phyloP scores from a whole-genome alignment of 2,329 filamentous ascomycete genomes.

The Paraconiothyrium sp. region DNA sequence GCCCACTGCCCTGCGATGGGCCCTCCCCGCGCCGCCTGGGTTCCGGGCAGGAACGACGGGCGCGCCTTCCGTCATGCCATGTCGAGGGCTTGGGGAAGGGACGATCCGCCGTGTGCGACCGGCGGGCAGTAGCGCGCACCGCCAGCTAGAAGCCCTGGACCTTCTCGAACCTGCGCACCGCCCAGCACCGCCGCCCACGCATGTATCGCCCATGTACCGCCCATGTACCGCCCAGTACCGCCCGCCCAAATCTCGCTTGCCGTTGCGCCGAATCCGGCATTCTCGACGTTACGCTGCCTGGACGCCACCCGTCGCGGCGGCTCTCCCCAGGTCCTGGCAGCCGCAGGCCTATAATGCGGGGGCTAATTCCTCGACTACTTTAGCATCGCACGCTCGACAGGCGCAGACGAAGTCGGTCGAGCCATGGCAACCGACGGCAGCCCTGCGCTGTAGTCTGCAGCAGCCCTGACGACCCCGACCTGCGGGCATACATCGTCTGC shows the following conservation, averaged over 20 bases:
- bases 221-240: not conserved
- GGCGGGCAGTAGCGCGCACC: conserved; percentile 22
- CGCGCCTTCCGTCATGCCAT: conserved; percentile 13
- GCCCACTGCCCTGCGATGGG: conserved; percentile 5
- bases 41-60: conserved; percentile 10
- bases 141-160: not conserved
- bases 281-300: conserved; percentile 28
- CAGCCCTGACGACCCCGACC: conserved; percentile 24
- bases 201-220: not conserved
- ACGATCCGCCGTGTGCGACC: conserved; percentile 26
- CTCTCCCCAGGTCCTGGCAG: conserved; percentile 22
- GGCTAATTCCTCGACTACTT: conserved; percentile 34
- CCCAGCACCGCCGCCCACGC: no score
- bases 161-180: conserved; percentile 24
- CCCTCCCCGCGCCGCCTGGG: not conserved
- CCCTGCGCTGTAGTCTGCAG: conserved; percentile 27
- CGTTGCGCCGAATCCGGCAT: conserved; percentile 18
- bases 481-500: conserved; percentile 12
- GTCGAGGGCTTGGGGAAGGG: conserved; percentile 8
- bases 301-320: conserved; percentile 37
- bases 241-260: conserved; percentile 27
- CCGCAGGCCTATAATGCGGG: conserved; percentile 47
- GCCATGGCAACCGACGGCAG: conserved; percentile 23
- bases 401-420: conserved; percentile 1
- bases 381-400: conserved; percentile 28